Evolutionary conservation across 345 rosid species (phyloP), one percentile per base, ranked within the genome.

Genomic region (Eucalyptus leucophloia): DNA sequence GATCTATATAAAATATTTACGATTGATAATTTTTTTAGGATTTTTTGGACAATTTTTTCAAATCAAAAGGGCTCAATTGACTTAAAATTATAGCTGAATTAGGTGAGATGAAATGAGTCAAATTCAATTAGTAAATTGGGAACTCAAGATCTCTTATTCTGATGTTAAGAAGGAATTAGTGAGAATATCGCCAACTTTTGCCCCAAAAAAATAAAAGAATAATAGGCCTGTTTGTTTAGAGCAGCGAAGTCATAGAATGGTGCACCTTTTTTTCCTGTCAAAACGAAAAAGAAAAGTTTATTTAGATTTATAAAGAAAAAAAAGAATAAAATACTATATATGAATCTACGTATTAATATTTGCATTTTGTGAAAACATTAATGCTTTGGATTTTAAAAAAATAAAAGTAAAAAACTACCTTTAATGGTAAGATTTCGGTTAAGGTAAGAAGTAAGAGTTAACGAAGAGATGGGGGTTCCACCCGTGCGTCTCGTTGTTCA

Each of bases 221-320:
- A 50, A 50, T 50, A 50, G 53, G 53, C 21, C 2, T 16, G 21
- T 50, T 50, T 17, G 53, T 50, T 17, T 50, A 50, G 53, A 16
- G 21, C 21, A 16, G 53, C 3, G 21, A n/a, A 28, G 9, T 3
- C 34, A 30, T 14, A 65, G n/a, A 7, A 65, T 3, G 9, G 6
- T 0, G 1, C 3, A 8, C 21, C 32, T 7, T 14, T 14, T 14
- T 65, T 7, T n/a, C 3, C 16, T 3, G 10, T 17, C 37, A n/a
- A 15, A n/a, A n/a, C 0, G 51, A 2, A 13, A 14, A 62, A 17
- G 1, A 19, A 13, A 13, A 12, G 3, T 5, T n/a, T n/a, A 4
- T 8, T 16, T 67, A 8, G 9, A n/a, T 65, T n/a, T 65, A 37
- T 62, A 44, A 44, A 44, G 8, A 14, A 62, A 62, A 62, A 26